phyloP scores from a whole-genome alignment of 2,329 filamentous ascomycete species.

The Ophiostoma himal-ulmi region DNA sequence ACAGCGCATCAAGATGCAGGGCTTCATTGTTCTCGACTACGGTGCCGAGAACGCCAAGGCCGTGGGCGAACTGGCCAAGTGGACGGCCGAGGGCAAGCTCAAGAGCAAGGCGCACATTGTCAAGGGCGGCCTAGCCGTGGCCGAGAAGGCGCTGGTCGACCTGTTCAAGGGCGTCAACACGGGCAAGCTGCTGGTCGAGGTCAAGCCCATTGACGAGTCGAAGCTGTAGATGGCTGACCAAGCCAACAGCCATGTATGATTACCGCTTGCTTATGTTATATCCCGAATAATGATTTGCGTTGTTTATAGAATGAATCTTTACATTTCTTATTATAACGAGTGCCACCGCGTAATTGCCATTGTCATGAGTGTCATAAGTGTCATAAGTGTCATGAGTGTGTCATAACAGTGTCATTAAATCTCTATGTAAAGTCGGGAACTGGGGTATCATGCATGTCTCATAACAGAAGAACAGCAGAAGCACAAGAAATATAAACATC shows the following conservation, averaged over 20 bases:
- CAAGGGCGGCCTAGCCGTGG: slow-evolving; percentile 59
- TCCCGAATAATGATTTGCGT: background rate
- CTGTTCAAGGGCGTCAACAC: slow-evolving; percentile 66
- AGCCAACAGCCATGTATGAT: slow-evolving; percentile 1
- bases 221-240: slow-evolving; percentile 23
- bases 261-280: background rate
- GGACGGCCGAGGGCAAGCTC: slow-evolving; percentile 66
- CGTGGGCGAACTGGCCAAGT: slow-evolving; percentile 55
- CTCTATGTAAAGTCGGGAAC: background rate
- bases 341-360: background rate
- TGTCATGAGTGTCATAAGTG: background rate
- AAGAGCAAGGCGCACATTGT: slow-evolving; percentile 66
- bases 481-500: background rate
- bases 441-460: background rate
- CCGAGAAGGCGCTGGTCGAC: slow-evolving; percentile 57
- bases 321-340: background rate
- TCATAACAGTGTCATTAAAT: too few relatives aligned
- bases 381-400: too few relatives aligned
- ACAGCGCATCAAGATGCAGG: slow-evolving; percentile 55
- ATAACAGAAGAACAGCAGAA: background rate
- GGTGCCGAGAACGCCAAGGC: slow-evolving; percentile 52
- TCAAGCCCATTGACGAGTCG: slow-evolving; percentile 27
- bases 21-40: slow-evolving; percentile 69
- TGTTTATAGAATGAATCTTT: background rate
- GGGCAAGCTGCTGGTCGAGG: slow-evolving; percentile 34